These are phyloP conservation scores for Triticum timopheevii DNA, from an alignment of 176 grass and related monocot species.

Conservation along the genomic window DNA sequence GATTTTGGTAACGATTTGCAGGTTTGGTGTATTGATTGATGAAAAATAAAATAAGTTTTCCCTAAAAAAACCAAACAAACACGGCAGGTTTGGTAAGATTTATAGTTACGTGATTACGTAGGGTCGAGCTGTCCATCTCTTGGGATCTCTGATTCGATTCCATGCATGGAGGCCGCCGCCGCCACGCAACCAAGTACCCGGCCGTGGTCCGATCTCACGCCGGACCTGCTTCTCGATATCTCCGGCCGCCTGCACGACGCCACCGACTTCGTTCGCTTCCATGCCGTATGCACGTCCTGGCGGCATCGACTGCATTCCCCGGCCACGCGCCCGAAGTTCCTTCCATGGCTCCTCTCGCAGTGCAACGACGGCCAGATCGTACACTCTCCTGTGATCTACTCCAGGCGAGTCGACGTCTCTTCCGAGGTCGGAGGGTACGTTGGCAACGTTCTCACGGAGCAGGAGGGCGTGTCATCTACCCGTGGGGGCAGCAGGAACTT, in stretches of 20 bases:
- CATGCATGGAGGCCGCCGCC: not conserved
- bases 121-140: too few species aligned
- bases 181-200: not conserved
- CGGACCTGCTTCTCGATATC: not conserved
- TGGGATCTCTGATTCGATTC: not conserved
- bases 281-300: not conserved
- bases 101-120: too few species aligned
- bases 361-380: not conserved
- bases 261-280: not conserved
- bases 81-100: too few species aligned
- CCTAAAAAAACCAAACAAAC: too few species aligned
- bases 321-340: not conserved
- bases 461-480: too few species aligned
- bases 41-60: too few species aligned
- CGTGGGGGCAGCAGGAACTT: not conserved
- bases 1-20: too few species aligned
- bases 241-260: not conserved
- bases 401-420: too few species aligned
- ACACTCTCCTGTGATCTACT: not conserved
- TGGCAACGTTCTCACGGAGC: too few species aligned
- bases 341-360: not conserved
- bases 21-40: too few species aligned
- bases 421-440: too few species aligned
- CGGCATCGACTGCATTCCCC: not conserved
- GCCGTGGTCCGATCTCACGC: not conserved